These are phyloP conservation scores for Ganoderma leucocontextum DNA, from an alignment of 1,284 basidiomycete genomes.

Conservation along the genomic window DNA sequence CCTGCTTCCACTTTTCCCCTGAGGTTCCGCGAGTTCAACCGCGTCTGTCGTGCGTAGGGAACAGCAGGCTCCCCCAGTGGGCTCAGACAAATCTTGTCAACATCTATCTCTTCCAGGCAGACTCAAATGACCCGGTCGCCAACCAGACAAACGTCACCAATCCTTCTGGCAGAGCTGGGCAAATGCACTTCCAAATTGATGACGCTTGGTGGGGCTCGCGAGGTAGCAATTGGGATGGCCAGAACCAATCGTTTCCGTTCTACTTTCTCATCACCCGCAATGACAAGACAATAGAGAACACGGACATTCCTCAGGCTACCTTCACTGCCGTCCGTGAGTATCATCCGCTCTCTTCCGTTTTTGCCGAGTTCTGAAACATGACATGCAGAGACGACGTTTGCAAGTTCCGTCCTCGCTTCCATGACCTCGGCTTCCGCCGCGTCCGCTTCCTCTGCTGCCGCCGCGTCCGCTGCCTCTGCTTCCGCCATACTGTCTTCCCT, in stretches of 20 bases:
- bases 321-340: conserved; percentile 82
- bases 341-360: conserved; percentile 8
- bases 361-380: conserved; percentile 1
- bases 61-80: conserved; percentile 55
- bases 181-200: conserved; percentile 62
- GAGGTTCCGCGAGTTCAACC: conserved; percentile 16
- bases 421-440: conserved; percentile 54
- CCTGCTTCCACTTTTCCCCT: conserved; percentile 13
- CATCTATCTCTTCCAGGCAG: conserved; percentile 75
- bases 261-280: conserved; percentile 76
- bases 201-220: conserved; percentile 77
- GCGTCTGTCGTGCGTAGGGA: conserved; percentile 50
- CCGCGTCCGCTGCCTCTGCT: conserved; percentile 37
- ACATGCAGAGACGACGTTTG: conserved; percentile 72
- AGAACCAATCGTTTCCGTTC: conserved; percentile 67
- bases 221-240: conserved; percentile 59
- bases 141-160: conserved; percentile 52
- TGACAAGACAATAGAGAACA: conserved; percentile 58
- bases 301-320: conserved; percentile 67
- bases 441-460: conserved; percentile 44
- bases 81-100: conserved; percentile 60
- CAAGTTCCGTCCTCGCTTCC: conserved; percentile 65
- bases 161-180: conserved; percentile 62
- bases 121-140: conserved; percentile 60
- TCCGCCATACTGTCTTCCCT: conserved; percentile 8